Evolutionary conservation across 306 rosid species (phyloP).

Genomic region (Pterocarpus santalinus): DNA sequence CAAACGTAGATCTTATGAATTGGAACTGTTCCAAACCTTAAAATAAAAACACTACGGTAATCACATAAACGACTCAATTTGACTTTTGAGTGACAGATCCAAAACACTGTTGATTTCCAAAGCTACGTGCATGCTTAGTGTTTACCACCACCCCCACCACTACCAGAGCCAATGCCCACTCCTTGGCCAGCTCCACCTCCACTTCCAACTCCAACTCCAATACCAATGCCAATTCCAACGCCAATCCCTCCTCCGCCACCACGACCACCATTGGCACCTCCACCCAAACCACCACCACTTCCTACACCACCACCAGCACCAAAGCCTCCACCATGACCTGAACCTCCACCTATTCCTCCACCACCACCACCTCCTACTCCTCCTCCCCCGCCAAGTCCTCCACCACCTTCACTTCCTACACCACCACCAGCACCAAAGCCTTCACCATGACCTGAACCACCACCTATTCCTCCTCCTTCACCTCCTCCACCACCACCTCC

Average conservation of each 20-base stretch:
- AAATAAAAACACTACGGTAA: neutral
- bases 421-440: slow-evolving; percentile 69
- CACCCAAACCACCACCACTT: slow-evolving; percentile 49
- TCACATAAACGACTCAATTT: neutral
- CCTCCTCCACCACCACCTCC: slow-evolving; percentile 47
- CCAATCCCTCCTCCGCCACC: slow-evolving; percentile 58
- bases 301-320: slow-evolving; percentile 53
- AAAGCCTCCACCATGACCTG: slow-evolving; percentile 45
- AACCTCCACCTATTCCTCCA: slow-evolving; percentile 45
- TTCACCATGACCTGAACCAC: slow-evolving; percentile 57
- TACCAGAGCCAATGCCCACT: slow-evolving; percentile 53
- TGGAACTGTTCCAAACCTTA: neutral
- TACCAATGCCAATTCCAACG: slow-evolving; percentile 60
- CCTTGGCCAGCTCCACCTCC: slow-evolving; percentile 55
- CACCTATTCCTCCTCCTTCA: slow-evolving; percentile 57
- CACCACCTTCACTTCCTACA: slow-evolving; percentile 47
- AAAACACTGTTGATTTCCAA: neutral
- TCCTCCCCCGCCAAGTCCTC: slow-evolving; percentile 42
- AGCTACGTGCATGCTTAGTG: slow-evolving; percentile 36
- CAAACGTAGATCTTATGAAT: no score
- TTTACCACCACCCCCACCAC: slow-evolving; percentile 54
- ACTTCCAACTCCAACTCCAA: slow-evolving; percentile 61
- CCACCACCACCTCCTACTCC: slow-evolving; percentile 53
- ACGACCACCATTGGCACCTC: slow-evolving; percentile 48
- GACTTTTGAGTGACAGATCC: neutral